Conservation (phyloP, 1,284 basidiomycete species). For the Hemileccinum hortonii region DNA sequence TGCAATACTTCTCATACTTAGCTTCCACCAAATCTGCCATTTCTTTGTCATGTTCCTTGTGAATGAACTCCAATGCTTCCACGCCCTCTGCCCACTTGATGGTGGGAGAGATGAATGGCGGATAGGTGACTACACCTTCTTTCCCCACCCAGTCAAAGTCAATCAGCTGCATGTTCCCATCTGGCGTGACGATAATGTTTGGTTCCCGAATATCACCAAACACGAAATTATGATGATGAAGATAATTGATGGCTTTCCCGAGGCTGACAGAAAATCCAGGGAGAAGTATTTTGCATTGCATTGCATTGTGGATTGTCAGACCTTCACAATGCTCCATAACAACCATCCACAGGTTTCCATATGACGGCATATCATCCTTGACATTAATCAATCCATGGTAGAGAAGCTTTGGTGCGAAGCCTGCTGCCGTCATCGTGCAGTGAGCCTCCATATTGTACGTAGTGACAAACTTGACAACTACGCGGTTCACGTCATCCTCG, state of each 20-base stretch:
- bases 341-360: constrained; percentile 20
- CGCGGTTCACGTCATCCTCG: neutral
- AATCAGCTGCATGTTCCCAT: constrained; percentile 1
- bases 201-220: constrained; percentile 16
- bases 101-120: too few species aligned
- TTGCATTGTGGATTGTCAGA: too few species aligned
- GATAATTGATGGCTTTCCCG: neutral
- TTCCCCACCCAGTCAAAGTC: constrained; percentile 8
- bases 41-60: too few species aligned
- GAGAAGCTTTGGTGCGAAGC: constrained; percentile 8
- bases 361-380: constrained; percentile 1
- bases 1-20: too few species aligned
- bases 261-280: too few species aligned
- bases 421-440: neutral
- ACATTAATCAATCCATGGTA: constrained; percentile 10
- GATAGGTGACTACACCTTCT: too few species aligned
- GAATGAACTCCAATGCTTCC: too few species aligned
- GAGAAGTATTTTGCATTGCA: too few species aligned
- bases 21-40: too few species aligned
- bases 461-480: constrained; percentile 22
- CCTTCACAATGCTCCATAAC: too few species aligned
- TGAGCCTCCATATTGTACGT: constrained; percentile 16
- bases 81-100: too few species aligned
- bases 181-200: constrained; percentile 13
- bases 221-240: constrained; percentile 15